phyloP scores from a whole-genome alignment of 2,329 filamentous ascomycete genomes.

The Neonectria neomacrospora region DNA sequence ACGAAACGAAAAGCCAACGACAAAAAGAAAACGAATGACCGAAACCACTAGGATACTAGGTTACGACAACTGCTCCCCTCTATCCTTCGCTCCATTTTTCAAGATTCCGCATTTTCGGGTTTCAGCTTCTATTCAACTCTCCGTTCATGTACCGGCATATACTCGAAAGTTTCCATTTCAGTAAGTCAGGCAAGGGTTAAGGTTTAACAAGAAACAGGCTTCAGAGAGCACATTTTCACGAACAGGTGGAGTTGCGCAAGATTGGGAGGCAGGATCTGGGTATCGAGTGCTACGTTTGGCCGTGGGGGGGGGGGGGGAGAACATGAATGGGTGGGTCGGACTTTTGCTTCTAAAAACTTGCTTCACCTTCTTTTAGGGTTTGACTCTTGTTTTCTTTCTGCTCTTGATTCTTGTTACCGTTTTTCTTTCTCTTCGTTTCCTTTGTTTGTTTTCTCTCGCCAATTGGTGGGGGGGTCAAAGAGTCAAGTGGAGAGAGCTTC shows the following conservation, averaged over 20 bases:
- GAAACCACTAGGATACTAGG: neutral
- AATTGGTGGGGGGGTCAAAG: neutral
- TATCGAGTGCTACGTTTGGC: neutral
- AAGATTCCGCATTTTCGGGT: neutral
- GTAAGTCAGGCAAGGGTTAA: neutral
- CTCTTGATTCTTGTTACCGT: neutral
- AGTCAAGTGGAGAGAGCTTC: constrained; percentile 8
- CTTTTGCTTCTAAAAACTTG: constrained; percentile 17
- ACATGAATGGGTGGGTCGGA: constrained; percentile 7
- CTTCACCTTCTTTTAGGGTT: neutral
- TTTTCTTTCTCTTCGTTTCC: neutral
- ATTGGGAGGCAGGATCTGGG: neutral
- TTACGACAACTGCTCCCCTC: constrained; percentile 12
- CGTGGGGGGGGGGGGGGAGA: neutral
- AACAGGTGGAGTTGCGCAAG: constrained; percentile 4
- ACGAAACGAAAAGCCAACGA: neutral
- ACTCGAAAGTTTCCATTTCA: neutral
- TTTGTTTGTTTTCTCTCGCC: neutral
- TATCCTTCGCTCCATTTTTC: constrained; percentile 1
- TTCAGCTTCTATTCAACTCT: neutral
- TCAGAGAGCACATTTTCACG: constrained; percentile 5
- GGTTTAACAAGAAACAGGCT: constrained; percentile 3
- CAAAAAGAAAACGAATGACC: constrained; percentile 2
- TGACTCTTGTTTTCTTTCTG: constrained; percentile 10
- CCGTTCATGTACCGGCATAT: neutral